A percentile compares a stretch with the other conserved stretches of the same genome.
phyloP scores from a whole-genome alignment of 192 early-diverging fungal species.

The Coemansia sp. region DNA sequence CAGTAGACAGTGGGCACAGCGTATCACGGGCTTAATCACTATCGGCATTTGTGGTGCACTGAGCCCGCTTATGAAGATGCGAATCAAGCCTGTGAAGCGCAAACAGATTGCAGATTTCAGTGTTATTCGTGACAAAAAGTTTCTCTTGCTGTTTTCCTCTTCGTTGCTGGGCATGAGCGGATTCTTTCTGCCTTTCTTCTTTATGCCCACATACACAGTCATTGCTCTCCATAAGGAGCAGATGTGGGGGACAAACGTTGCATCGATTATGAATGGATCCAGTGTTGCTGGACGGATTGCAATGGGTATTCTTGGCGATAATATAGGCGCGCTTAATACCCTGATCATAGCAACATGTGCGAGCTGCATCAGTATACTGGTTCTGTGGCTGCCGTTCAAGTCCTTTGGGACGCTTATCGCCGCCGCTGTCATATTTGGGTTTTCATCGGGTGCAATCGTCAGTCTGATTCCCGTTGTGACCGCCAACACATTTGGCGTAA shows the following conservation, averaged over 20 bases:
- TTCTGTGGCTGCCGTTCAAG: conserved; percentile 37
- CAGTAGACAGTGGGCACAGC: conserved; percentile 67
- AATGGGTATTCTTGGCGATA: conserved; percentile 21
- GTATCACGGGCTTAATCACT: conserved; percentile 61
- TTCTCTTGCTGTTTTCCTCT: conserved; percentile 26
- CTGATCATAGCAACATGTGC: conserved; percentile 9
- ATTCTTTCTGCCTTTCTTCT: conserved; percentile 29
- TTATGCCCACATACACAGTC: conserved; percentile 33
- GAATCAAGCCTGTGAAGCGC: conserved; percentile 12
- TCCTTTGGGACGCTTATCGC: conserved; percentile 10
- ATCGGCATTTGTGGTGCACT: conserved; percentile 17
- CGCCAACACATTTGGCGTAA: conserved; percentile 26
- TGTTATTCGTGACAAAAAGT: conserved; percentile 13
- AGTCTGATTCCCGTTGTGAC: conserved; percentile 29
- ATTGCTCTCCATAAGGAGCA: conserved; percentile 1
- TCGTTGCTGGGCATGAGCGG: conserved; percentile 19
- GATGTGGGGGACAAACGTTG: conserved; percentile 33
- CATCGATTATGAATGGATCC: conserved; percentile 34
- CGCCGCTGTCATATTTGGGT: conserved; percentile 27
- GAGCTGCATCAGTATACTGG: conserved; percentile 18
- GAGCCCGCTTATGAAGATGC: conserved; percentile 23
- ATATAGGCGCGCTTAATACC: conserved; percentile 27
- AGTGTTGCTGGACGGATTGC: conserved; percentile 26
- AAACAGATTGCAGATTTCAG: conserved; percentile 24
- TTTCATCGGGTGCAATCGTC: conserved; percentile 28